Evolutionary conservation across 1,284 basidiomycete species (phyloP).

Genomic region (Cryptococcus maquisensis): DNA sequence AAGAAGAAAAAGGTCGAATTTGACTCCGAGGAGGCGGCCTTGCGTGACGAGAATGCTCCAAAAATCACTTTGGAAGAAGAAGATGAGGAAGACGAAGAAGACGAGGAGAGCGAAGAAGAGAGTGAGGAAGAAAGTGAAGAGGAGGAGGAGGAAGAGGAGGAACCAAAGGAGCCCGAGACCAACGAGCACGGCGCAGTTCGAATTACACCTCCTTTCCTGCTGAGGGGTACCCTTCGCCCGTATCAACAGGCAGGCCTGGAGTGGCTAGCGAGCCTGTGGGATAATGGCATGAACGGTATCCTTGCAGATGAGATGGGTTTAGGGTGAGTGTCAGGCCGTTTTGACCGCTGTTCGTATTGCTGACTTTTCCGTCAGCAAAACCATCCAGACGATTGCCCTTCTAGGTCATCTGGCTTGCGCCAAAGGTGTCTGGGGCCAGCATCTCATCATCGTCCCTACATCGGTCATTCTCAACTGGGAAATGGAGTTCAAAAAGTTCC

Average conservation of each 20-base stretch:
- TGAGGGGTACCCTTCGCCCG: conserved; percentile 82
- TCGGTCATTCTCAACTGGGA: conserved; percentile 97
- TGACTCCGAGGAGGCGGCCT: no score
- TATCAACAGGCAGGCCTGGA: conserved; percentile 94
- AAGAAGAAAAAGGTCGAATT: conserved; percentile 16
- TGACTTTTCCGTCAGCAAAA: conserved; percentile 63
- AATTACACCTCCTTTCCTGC: conserved; percentile 69
- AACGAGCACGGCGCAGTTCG: conserved; percentile 50
- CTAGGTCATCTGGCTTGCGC: conserved; percentile 92
- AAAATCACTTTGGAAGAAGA: conserved; percentile 24
- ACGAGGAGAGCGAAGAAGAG: conserved; percentile 20
- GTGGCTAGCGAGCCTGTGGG: conserved; percentile 88
- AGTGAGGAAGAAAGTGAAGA: conserved; percentile 26
- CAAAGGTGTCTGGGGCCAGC: conserved; percentile 93
- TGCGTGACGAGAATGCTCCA: not conserved
- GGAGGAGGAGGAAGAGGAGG: conserved; percentile 19
- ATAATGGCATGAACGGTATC: conserved; percentile 85
- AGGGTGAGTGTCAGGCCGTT: conserved; percentile 58
- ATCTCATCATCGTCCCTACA: conserved; percentile 91
- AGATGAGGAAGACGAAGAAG: conserved; percentile 9
- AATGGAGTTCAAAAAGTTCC: conserved; percentile 98
- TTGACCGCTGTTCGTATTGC: not conserved
- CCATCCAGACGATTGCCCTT: conserved; percentile 91
- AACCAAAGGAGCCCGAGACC: conserved; percentile 8
- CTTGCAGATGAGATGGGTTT: conserved; percentile 78